Conservation (phyloP, 306 rosid genomes). For the Cucumis sativus region Cucumber_9930_V3 NC_026659.2:17379501-17380000, state of each 20-base stretch:
- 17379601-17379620: background rate
- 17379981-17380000: conserved; percentile 27
- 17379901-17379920: conserved; percentile 87
- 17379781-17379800: conserved; percentile 79
- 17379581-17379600: conserved; percentile 63
- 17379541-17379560: conserved; percentile 97
- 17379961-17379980: background rate
- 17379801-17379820: conserved; percentile 89
- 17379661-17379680: background rate
- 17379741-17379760: conserved; percentile 65
- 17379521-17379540: conserved; percentile 64
- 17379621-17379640: background rate
- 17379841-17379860: conserved; percentile 80
- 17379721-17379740: conserved; percentile 77
- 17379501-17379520: conserved; percentile 75
- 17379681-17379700: background rate
- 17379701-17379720: conserved; percentile 97
- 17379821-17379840: conserved; percentile 94
- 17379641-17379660: background rate
- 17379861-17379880: conserved; percentile 77
- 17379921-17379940: background rate
- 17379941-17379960: background rate
- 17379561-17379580: conserved; percentile 99
- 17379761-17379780: conserved; percentile 83
- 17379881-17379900: conserved; percentile 99